Base-by-base conservation (phyloP, 2,329 filamentous ascomycete genomes). In the Rutstroemia sp. region DNA sequence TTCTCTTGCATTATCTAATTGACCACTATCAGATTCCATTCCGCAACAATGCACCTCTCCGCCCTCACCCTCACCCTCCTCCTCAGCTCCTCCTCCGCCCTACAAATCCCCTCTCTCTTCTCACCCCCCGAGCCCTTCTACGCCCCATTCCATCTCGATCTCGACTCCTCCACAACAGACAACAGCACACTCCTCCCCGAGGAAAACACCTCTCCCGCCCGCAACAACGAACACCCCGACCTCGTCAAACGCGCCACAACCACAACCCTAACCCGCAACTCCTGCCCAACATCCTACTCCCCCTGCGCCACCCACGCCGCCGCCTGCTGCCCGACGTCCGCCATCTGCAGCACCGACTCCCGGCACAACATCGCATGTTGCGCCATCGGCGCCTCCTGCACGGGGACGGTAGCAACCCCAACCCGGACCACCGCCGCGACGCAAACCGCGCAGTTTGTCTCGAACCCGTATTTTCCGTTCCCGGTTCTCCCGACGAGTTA, bases 381-480 rank as follows among this genome's bases (percentile, higher is more conserved):
- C 57, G 64, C 67, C 9, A 63, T 61, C 2, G 68, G 69, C 8
- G 65, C 67, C 17, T 62, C 58, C 8, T 70, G 69, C 55, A 70
- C 68, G 2, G 69, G 69, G 2, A 65, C 65, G 12, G 51, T 70
- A 8, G 48, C 53, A 4, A 55, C 57, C 4, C 57, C 60, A 1
- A 51, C 51, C 4, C 25, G 61, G 17, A 51, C 58, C 10, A 59
- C 61, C 5, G 50, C 4, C 23, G 23, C 51, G 23, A 58, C 58
- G 3, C 68, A 70, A 19, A 64, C 70, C 1, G 72, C 72, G 19
- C 80, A 79, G 36, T 82, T 75, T 65, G 79, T 84, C 17, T 69
- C 75, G 44, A 84, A 85, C 66, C 62, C 72, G 25, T 83, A 78
- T 68, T 85, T 83, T 67, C 75, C 78, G 10, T 85, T 84, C 67